Conservation (phyloP, 306 rosid genomes). For the Cotoneaster glaucophyllus region DNA sequence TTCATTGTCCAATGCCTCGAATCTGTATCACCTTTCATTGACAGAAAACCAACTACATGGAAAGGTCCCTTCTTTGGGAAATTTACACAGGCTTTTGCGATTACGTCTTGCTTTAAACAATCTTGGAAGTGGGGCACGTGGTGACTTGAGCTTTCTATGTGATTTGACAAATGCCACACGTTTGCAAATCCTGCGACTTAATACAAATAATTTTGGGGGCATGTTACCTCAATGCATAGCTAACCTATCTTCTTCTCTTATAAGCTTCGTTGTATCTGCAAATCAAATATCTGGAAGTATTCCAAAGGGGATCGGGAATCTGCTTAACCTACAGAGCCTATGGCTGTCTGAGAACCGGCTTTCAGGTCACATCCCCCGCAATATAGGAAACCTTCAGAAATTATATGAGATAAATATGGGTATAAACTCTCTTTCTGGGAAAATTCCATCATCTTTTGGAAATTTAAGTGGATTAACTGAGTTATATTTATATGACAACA, state of each 20-base stretch:
- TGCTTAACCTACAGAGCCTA: background rate
- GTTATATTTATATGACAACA: background rate
- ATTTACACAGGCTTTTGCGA: background rate
- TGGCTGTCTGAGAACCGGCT: rapidly evolving
- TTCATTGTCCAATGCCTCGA: background rate
- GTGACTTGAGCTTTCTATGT: background rate
- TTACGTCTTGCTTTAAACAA: background rate
- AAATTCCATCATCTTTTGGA: background rate
- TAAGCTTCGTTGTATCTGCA: rapidly evolving
- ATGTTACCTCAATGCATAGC: background rate
- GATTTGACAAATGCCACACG: background rate
- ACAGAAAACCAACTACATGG: background rate
- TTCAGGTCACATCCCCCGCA: background rate
- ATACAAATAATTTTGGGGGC: background rate
- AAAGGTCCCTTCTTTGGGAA: background rate
- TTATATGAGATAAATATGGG: rapidly evolving
- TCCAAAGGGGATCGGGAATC: background rate
- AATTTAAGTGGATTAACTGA: background rate
- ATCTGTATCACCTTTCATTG: rapidly evolving
- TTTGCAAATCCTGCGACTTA: background rate
- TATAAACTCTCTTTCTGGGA: background rate
- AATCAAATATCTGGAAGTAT: background rate
- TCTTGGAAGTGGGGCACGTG: background rate
- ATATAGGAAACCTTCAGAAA: background rate
- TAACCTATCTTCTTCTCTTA: background rate